These are phyloP conservation scores for Talaromyces sp. DNA, from an alignment of 2,329 filamentous ascomycete genomes.

Conservation along the genomic window DNA sequence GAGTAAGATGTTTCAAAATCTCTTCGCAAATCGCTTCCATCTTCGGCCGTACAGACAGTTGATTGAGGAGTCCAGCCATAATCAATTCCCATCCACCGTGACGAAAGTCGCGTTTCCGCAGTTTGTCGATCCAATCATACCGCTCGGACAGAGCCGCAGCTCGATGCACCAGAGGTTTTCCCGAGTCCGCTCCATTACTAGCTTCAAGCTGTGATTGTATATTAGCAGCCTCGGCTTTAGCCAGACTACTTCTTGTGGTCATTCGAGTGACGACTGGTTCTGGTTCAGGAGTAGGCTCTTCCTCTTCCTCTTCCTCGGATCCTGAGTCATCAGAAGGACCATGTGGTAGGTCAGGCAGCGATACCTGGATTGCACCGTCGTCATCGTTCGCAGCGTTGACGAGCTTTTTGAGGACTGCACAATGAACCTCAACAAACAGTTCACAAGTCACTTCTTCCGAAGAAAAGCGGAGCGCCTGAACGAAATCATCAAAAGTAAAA, in stretches of 20 bases:
- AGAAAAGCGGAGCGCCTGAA: conserved; percentile 76
- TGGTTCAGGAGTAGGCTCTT: conserved; percentile 63
- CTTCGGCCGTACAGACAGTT: conserved; percentile 70
- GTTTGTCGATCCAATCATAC: conserved; percentile 79
- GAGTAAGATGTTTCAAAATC: conserved; percentile 74
- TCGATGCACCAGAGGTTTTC: conserved; percentile 37
- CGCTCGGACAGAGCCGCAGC: conserved; percentile 69
- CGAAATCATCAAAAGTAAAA: conserved; percentile 94
- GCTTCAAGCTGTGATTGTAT: conserved; percentile 59
- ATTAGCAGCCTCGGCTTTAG: conserved; percentile 70
- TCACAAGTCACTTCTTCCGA: conserved; percentile 72
- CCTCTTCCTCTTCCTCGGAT: conserved; percentile 54
- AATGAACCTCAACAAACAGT: conserved; percentile 85
- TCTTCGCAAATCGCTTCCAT: conserved; percentile 69
- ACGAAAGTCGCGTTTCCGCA: conserved; percentile 76
- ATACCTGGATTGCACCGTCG: conserved; percentile 72
- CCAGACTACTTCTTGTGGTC: conserved; percentile 78
- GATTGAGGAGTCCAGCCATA: conserved; percentile 77
- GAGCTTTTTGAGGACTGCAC: conserved; percentile 79
- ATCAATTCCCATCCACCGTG: conserved; percentile 90
- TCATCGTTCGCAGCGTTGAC: conserved; percentile 66
- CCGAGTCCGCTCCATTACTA: conserved; percentile 39
- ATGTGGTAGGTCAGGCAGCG: conserved; percentile 67
- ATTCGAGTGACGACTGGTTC: conserved; percentile 60
- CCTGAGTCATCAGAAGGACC: conserved; percentile 63